These are phyloP conservation scores for Ceratobasidium sp. DNA, from an alignment of 1,284 basidiomycete species.

Conservation along the genomic window DNA sequence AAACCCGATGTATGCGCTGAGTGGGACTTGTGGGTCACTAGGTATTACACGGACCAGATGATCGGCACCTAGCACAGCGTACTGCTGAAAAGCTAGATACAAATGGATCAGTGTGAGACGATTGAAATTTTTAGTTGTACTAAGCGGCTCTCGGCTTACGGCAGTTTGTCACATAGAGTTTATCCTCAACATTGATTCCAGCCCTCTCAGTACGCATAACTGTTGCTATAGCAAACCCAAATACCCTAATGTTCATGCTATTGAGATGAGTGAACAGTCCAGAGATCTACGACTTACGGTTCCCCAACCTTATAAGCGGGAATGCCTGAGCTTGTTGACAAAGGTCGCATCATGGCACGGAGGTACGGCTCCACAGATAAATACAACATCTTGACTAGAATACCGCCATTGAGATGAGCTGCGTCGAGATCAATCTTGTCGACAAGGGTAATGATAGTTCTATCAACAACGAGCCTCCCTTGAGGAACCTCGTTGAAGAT, in stretches of 20 bases:
- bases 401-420: slow-evolving; percentile 59
- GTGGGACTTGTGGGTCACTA: slow-evolving; percentile 60
- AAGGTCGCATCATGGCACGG: slow-evolving; percentile 56
- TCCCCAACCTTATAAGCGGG: slow-evolving; percentile 13
- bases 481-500: slow-evolving; percentile 54
- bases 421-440: slow-evolving; percentile 62
- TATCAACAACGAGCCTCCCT: slow-evolving; percentile 66
- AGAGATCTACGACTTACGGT: slow-evolving; percentile 4
- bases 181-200: slow-evolving; percentile 64
- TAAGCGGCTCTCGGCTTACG: background rate
- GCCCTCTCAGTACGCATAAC: slow-evolving; percentile 57
- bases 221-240: slow-evolving; percentile 50
- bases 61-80: slow-evolving; percentile 52
- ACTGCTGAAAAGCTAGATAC: slow-evolving; percentile 24
- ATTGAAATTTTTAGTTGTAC: background rate
- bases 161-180: slow-evolving; percentile 22
- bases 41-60: background rate
- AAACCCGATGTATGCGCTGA: slow-evolving; percentile 65
- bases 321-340: background rate
- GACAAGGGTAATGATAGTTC: slow-evolving; percentile 63
- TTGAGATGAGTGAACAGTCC: too few relatives aligned
- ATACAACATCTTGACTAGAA: slow-evolving; percentile 60
- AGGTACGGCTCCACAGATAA: slow-evolving; percentile 63
- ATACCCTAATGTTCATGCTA: slow-evolving; percentile 52
- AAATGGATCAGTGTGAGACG: background rate